Conservation (phyloP, 2,329 filamentous ascomycete genomes). For the Biscogniauxia marginata region DNA sequence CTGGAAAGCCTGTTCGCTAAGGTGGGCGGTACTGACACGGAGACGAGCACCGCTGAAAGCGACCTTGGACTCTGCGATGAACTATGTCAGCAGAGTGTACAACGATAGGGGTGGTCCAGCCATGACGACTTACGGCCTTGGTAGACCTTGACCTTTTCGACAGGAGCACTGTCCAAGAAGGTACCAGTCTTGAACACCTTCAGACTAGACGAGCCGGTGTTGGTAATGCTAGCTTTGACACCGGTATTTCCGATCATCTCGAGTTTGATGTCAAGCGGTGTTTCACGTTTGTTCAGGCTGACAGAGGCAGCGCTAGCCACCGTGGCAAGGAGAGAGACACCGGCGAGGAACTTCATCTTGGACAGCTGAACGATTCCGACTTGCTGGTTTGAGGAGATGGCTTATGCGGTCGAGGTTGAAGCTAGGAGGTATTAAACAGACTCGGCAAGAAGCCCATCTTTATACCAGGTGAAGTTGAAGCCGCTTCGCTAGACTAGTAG, state of each 20-base stretch:
- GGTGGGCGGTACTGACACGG: slow-evolving; percentile 2
- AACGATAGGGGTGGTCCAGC: background rate
- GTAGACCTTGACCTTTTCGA: slow-evolving; percentile 49
- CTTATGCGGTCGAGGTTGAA: background rate
- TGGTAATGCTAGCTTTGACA: slow-evolving; percentile 49
- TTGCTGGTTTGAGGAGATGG: background rate
- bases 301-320: background rate
- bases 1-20: slow-evolving; percentile 9
- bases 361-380: background rate
- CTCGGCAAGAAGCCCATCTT: background rate
- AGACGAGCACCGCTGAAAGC: slow-evolving; percentile 9
- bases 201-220: slow-evolving; percentile 44
- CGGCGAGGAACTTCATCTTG: slow-evolving; percentile 1
- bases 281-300: background rate
- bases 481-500: background rate
- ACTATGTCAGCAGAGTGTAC: background rate
- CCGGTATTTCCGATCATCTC: slow-evolving; percentile 44
- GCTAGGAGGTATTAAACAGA: background rate
- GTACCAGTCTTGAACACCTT: slow-evolving; percentile 50
- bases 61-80: slow-evolving; percentile 4
- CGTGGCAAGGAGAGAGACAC: background rate
- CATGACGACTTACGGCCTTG: slow-evolving; percentile 36
- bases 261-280: slow-evolving; percentile 37
- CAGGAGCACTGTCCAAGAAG: slow-evolving; percentile 45
- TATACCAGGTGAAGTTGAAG: background rate